Percentiles rank a stretch among this genome's conserved stretches.
phyloP scores from a whole-genome alignment of 2,329 filamentous ascomycete genomes.

The Ceratocystiopsis minuta region DNA sequence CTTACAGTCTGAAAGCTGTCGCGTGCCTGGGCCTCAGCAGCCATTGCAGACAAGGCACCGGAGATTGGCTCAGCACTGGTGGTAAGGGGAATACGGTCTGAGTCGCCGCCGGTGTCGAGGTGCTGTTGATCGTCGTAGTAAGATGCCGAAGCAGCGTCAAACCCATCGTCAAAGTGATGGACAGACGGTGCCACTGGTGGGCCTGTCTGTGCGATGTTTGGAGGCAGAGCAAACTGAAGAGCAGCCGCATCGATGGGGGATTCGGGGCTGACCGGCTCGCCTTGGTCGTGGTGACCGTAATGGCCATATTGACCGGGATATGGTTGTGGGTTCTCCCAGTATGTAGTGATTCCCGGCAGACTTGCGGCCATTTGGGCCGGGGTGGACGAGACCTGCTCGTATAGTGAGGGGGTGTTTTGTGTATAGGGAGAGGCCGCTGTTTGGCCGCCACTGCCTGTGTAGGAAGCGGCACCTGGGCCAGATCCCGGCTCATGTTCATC shows the following conservation, averaged over 20 bases:
- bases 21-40: conserved; percentile 23
- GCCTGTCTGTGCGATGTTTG: conserved; percentile 24
- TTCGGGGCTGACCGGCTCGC: conserved; percentile 19
- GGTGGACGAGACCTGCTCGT: conserved; percentile 10
- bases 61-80: conserved; percentile 36
- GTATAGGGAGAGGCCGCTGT: too few species aligned
- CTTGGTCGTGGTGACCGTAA: conserved; percentile 16
- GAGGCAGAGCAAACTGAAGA: conserved; percentile 36
- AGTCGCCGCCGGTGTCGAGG: conserved; percentile 26
- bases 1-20: conserved; percentile 41
- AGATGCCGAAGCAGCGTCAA: too few species aligned
- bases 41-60: conserved; percentile 24
- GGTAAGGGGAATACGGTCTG: conserved; percentile 40
- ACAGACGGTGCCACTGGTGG: conserved; percentile 9
- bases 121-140: conserved; percentile 23
- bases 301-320: conserved; percentile 21
- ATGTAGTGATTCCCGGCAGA: conserved; percentile 28
- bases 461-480: not conserved
- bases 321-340: conserved; percentile 31
- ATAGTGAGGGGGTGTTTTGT: not conserved
- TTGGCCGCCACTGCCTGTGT: too few species aligned
- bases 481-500: conserved; percentile 4
- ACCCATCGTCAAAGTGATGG: conserved; percentile 14
- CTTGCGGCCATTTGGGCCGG: conserved; percentile 17
- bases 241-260: conserved; percentile 36